Base-by-base conservation (phyloP, 306 rosid genomes). In the Biancaea sappan region DNA sequence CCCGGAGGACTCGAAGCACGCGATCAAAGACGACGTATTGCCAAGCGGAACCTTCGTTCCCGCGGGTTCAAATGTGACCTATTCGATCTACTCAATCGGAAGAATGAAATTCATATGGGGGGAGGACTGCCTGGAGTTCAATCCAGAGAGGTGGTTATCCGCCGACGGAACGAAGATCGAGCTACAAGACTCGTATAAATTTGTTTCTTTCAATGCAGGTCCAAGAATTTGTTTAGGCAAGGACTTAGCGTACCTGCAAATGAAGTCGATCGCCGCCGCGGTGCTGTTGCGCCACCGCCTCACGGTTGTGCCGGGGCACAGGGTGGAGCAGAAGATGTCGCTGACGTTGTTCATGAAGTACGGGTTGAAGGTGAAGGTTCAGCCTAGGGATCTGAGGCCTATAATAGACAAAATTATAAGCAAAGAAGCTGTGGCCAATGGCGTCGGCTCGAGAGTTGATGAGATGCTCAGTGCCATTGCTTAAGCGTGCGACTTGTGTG, bases 281-380 rank as follows among this genome's bases (percentile, higher is more conserved):
- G 84, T 94, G 60, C 51, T 94, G 21, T 60, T 94, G 8, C 86
- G 97, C 61, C 98, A 94, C 71, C 85, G 88, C 18, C 86, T 94
- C 2, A 2, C 77, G 4, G 71, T 94, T 56, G 88, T 62, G 0
- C 75, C 78, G 0, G 97, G 97, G 10, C 97, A 91, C 83, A 80
- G 69, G 0, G 97, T 94, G 28, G 98, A 89, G 89, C 98, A 94
- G 37, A 94, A 94, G 85, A 94, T 94, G 94, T 94, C 98, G 0
- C 72, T 94, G 51, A 91, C 98, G 1, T 81, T 94, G 77, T 94
- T 94, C 89, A 91, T 94, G 98, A 94, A 94, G 84, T 77, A 94
- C 61, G 98, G 98, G 0, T 86, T 94, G 4, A 85, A 1, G 83
- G 91, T 94, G 53, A 76, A 87, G 12, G 86, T 94, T 72, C 85